These are phyloP conservation scores for Tephrocybe sp. DNA, from an alignment of 768 basidiomycete genomes.

Conservation along the genomic window DNA sequence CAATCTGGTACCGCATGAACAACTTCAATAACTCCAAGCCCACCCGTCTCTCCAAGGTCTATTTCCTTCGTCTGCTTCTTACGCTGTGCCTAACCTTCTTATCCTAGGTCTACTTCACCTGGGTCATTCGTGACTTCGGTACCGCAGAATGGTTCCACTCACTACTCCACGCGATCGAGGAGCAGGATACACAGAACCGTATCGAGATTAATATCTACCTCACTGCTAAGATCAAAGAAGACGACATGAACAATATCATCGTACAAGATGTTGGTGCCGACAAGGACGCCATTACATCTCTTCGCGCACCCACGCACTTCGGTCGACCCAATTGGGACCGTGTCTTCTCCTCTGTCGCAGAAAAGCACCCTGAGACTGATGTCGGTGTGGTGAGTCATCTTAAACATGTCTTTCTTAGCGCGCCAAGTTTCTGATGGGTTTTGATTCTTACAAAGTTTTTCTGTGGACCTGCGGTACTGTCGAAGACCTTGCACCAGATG, in stretches of 20 bases:
- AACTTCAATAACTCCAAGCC: slow-evolving; percentile 72
- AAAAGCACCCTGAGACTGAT: slow-evolving; percentile 87
- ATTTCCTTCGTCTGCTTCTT: background rate
- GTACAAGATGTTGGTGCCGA: slow-evolving; percentile 93
- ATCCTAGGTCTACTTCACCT: slow-evolving; percentile 77
- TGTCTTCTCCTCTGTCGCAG: slow-evolving; percentile 68
- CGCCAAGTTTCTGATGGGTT: background rate
- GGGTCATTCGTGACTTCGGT: slow-evolving; percentile 94
- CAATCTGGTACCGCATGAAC: slow-evolving; percentile 97
- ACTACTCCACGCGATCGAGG: slow-evolving; percentile 89
- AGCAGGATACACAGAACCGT: slow-evolving; percentile 80
- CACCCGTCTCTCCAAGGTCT: slow-evolving; percentile 82
- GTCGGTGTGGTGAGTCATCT: slow-evolving; percentile 73
- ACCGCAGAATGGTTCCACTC: slow-evolving; percentile 94
- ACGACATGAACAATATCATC: slow-evolving; percentile 92
- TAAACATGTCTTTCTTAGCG: background rate
- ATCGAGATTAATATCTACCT: slow-evolving; percentile 96
- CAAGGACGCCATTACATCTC: slow-evolving; percentile 85
- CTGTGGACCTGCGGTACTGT: slow-evolving; percentile 79
- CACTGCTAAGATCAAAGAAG: slow-evolving; percentile 87
- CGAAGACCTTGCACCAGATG: slow-evolving; percentile 71
- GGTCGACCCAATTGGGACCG: slow-evolving; percentile 87
- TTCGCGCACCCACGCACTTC: slow-evolving; percentile 91
- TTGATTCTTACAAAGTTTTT: slow-evolving; percentile 54
- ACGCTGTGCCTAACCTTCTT: too few relatives aligned